Base-by-base conservation (phyloP, 768 basidiomycete genomes). In the Kwoniella heveanensis region DNA sequence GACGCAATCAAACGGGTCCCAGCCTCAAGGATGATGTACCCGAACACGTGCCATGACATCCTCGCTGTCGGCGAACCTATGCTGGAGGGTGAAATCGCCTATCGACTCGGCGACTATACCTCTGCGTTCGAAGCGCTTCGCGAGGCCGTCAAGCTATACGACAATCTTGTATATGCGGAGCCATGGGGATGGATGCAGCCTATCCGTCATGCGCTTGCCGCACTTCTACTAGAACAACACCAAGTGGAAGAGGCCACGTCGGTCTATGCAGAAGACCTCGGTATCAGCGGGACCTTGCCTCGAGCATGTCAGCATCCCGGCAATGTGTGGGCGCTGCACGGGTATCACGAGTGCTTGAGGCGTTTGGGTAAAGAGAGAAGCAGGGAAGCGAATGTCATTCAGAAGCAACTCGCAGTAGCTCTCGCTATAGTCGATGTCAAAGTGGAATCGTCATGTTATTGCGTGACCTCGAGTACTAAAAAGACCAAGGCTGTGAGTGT, bases 181-280 rank as follows among this genome's bases (percentile, higher is more conserved):
- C 76, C 76, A 17, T 75, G 71, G 70, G 62, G 59, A 26, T 77
- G 76, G 76, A 66, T 77, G 63, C 63, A 65, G 21, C 76, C 76
- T 21, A 37, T 60, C 47, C 67, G 76, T 50, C 76, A 77, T 56
- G 68, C 73, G 24, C 71, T 72, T 19, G 76, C 73, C 29, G 76
- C 73, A 2, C 54, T 75, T 2, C 48, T 61, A n/a, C 54, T 75
- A 25, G 73, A 77, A 56, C 73, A 70, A 57, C 72, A 63, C 2
- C n/a, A 60, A 7, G 50, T 71, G 22, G 63, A 69, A 37, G 66
- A 66, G 39, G 76, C 76, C 2, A 44, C 66, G n/a, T 32, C 30
- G 6, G 60, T 54, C 1, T 77, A 75, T 55, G 67, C 60, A 17
- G 71, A 52, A 21, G 76, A 77, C 60, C 54, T 77, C 13, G 76